Evolutionary conservation across 768 basidiomycete species (phyloP).

Genomic region (Naganishia onofrii): DNA sequence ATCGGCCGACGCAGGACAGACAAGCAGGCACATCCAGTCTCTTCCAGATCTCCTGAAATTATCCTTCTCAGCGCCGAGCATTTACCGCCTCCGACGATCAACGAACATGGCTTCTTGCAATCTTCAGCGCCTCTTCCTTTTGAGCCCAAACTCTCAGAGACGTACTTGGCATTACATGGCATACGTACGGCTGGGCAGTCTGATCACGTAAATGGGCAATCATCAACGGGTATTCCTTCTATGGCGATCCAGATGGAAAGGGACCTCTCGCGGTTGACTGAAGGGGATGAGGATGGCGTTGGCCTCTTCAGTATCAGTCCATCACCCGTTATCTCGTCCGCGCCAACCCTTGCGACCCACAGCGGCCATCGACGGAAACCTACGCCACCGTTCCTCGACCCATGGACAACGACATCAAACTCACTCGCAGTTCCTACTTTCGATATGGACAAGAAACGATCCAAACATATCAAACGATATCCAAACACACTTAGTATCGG

Average conservation of each 20-base stretch:
- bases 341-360: background rate
- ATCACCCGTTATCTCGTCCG: background rate
- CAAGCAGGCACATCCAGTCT: background rate
- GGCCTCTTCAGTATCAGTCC: background rate
- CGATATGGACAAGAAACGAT: background rate
- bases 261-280: constrained; percentile 11
- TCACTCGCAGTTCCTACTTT: constrained; percentile 2
- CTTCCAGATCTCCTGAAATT: background rate
- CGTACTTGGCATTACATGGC: background rate
- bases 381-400: background rate
- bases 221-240: too few relatives aligned
- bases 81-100: constrained; percentile 8
- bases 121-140: background rate
- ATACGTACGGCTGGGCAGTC: background rate
- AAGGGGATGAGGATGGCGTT: constrained; percentile 3
- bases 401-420: background rate
- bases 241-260: constrained; percentile 1
- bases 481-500: constrained; percentile 6
- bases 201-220: background rate
- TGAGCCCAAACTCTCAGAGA: background rate
- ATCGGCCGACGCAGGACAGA: background rate
- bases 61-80: constrained; percentile 17
- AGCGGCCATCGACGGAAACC: background rate
- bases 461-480: background rate
- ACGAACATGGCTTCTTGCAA: constrained; percentile 15